These are phyloP conservation scores for Dioscorea dumetorum DNA, from an alignment of 106 monocot species.

Conservation along the genomic window DNA sequence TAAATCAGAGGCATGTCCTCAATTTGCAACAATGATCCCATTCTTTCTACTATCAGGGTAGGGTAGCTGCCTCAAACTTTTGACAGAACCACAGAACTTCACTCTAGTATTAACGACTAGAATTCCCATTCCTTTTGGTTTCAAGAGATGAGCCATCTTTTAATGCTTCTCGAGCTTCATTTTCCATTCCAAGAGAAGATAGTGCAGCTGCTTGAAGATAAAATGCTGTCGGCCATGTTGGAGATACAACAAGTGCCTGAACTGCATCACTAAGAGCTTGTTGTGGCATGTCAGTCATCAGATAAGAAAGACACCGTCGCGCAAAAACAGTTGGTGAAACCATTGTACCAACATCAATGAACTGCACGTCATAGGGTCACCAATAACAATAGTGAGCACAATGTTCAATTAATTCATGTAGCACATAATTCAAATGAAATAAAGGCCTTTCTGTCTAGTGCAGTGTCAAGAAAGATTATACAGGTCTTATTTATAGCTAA, in stretches of 20 bases:
- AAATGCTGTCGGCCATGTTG: slow-evolving; percentile 81
- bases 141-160: slow-evolving; percentile 79
- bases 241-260: slow-evolving; percentile 74
- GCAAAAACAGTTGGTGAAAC: slow-evolving; percentile 88
- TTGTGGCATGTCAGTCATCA: slow-evolving; percentile 81
- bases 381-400: too few relatives aligned
- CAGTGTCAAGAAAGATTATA: too few relatives aligned
- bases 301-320: slow-evolving; percentile 65
- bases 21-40: too few relatives aligned
- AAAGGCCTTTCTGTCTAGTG: too few relatives aligned
- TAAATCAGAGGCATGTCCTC: too few relatives aligned
- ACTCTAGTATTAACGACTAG: slow-evolving; percentile 1
- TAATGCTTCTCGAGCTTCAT: slow-evolving; percentile 71
- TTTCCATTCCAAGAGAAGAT: slow-evolving; percentile 61
- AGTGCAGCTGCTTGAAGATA: slow-evolving; percentile 90
- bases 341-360: slow-evolving; percentile 97
- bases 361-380: slow-evolving; percentile 33
- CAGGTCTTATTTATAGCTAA: too few relatives aligned
- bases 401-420: too few relatives aligned
- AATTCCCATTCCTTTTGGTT: slow-evolving; percentile 29
- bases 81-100: neutral
- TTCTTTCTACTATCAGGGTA: too few relatives aligned
- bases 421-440: too few relatives aligned
- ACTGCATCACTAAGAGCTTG: slow-evolving; percentile 83
- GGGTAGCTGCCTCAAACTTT: too few relatives aligned